phyloP scores from a whole-genome alignment of 768 basidiomycete genomes.

The Baorangia bicolor region DNA sequence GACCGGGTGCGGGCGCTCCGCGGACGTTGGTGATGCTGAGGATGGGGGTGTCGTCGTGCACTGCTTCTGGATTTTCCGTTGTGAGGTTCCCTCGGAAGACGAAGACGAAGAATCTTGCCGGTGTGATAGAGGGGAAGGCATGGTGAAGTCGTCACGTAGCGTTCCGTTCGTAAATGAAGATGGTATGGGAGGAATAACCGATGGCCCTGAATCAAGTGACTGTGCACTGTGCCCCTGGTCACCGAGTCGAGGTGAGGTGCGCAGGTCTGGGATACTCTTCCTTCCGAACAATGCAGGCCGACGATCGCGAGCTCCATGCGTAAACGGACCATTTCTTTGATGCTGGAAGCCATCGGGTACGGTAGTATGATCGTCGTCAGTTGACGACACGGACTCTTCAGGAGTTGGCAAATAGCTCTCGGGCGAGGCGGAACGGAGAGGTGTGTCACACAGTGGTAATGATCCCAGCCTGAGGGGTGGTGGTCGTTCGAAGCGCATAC shows the following conservation, averaged over 20 bases:
- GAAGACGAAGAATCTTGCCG: constrained; percentile 49
- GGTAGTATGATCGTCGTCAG: constrained; percentile 42
- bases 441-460: constrained; percentile 40
- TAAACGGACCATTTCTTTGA: constrained; percentile 52
- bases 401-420: constrained; percentile 58
- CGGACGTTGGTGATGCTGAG: constrained; percentile 40
- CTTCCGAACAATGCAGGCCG: constrained; percentile 50
- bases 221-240: constrained; percentile 23
- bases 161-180: constrained; percentile 14
- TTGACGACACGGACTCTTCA: constrained; percentile 51
- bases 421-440: constrained; percentile 50
- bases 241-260: constrained; percentile 46
- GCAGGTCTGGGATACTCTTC: constrained; percentile 86
- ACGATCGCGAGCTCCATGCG: constrained; percentile 36
- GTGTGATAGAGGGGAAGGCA: constrained; percentile 40
- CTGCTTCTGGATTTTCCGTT: constrained; percentile 23
- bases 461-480: constrained; percentile 50
- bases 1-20: constrained; percentile 38
- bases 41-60: constrained; percentile 32
- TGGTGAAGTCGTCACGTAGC: constrained; percentile 31
- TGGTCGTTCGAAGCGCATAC: constrained; percentile 38
- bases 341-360: constrained; percentile 36
- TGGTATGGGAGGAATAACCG: constrained; percentile 3
- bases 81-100: constrained; percentile 30
- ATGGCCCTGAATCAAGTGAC: constrained; percentile 25